Conservation (phyloP, 2,329 filamentous ascomycete species). For the Neophaeococcomyces mojaviensis region DNA sequence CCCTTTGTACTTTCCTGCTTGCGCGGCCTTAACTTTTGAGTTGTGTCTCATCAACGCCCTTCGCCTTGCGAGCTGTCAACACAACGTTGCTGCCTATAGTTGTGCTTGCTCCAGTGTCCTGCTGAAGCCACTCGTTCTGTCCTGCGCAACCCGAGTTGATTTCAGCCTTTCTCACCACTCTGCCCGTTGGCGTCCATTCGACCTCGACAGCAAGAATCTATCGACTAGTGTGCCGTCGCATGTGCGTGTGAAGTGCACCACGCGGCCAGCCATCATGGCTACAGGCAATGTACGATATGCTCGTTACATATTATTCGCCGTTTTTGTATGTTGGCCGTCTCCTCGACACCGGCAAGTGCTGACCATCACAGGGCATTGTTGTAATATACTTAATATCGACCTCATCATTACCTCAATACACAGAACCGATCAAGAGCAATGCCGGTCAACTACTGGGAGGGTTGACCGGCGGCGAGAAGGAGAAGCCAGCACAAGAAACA, state of each 20-base stretch:
- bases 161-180: too few relatives aligned
- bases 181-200: too few relatives aligned
- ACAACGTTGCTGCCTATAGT: too few relatives aligned
- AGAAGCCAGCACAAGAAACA: background rate
- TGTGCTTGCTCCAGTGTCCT: too few relatives aligned
- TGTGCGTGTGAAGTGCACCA: constrained; percentile 1
- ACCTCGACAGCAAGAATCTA: too few relatives aligned
- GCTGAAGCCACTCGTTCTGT: too few relatives aligned
- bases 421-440: constrained; percentile 21
- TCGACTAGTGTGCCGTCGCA: constrained; percentile 1
- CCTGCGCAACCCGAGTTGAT: too few relatives aligned
- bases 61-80: too few relatives aligned
- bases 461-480: constrained; percentile 2
- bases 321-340: constrained; percentile 60
- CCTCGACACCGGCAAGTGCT: constrained; percentile 10
- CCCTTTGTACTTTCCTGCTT: background rate
- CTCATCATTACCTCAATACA: constrained; percentile 39
- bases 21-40: too few relatives aligned
- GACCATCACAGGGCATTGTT: constrained; percentile 47
- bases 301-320: constrained; percentile 67
- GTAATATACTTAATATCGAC: constrained; percentile 77
- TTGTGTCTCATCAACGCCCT: too few relatives aligned
- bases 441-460: constrained; percentile 17
- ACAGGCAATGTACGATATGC: constrained; percentile 35
- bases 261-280: constrained; percentile 25